Base-by-base conservation (phyloP, 345 rosid genomes). In the Citrus maxima region DNA sequence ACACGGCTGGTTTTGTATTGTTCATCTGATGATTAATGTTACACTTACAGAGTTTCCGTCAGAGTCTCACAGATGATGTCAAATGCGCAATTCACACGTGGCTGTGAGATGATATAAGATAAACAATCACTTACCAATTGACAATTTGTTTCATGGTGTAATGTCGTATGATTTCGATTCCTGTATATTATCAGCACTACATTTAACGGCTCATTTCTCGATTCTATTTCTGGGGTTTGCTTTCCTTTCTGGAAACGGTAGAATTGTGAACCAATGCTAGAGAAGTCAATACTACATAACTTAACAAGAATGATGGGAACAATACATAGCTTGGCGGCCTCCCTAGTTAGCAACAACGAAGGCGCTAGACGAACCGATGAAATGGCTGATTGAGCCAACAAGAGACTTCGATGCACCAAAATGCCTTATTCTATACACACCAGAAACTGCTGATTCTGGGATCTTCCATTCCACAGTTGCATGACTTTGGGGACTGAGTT, bases 401-500 rank as follows among this genome's bases (percentile, higher is more conserved):
- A 93, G 86, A 37, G 87, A 60, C 87, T 90, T 93, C 1, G 98
- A 87, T 78, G 98, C 97, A 81, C 98, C 97, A 67, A 88, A 91
- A 85, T 95, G 97, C 65, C 85, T 88, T 75, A 95, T 77, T 83
- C 97, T 89, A 32, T 95, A 93, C 64, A 95, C 93, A 77, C 98
- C 94, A 0, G 87, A 64, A 14, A 58, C 80, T 0, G 91, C 92
- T 24, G 91, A 87, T 58, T 70, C 80, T 0, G 97, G 97, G 64
- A 95, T 83, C 84, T 87, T 87, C 97, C 97, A 93, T 68, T 90
- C 95, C 19, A 95, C 80, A 13, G 92, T 88, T 2, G 93, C 95
- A 21, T 86, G 83, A 82, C 98, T 93, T 61, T 72, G 83, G 1
- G 93, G 78, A 54, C 95, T 95, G 30, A 95, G 88, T 78, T 80